Evolutionary conservation across 1,284 basidiomycete genomes (phyloP).

Genomic region (Ceratobasidium sp.): DNA sequence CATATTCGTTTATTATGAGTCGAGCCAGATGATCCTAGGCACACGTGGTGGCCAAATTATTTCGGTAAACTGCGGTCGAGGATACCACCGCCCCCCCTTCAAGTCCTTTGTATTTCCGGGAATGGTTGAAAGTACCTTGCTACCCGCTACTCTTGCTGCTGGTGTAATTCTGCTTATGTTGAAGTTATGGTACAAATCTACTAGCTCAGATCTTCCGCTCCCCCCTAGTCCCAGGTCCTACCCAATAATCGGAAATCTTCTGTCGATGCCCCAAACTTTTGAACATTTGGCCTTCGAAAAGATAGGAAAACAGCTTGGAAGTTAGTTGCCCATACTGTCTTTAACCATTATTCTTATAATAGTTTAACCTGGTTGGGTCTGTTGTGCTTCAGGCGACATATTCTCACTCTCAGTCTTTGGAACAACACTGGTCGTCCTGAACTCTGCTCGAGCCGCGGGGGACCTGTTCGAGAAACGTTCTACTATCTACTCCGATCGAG

Average conservation of each 20-base stretch:
- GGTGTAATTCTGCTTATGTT: background rate
- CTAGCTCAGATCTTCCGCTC: background rate
- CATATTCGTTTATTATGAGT: no score
- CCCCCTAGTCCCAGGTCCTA: conserved; percentile 34
- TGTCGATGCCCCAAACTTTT: conserved; percentile 37
- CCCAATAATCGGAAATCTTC: conserved; percentile 28
- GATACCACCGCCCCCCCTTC: no score
- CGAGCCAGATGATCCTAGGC: no score
- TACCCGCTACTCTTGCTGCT: background rate
- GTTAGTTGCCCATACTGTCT: background rate
- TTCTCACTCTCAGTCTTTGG: conserved; percentile 35
- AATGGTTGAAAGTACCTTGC: background rate
- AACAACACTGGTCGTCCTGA: conserved; percentile 46
- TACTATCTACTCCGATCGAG: conserved; percentile 46
- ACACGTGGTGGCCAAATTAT: no score
- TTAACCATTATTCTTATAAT: background rate
- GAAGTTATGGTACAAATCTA: background rate
- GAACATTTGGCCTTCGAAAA: conserved; percentile 39
- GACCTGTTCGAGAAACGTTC: conserved; percentile 50
- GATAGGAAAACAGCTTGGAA: conserved; percentile 23
- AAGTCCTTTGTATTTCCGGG: background rate
- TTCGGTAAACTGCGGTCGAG: no score
- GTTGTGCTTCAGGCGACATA: conserved; percentile 1
- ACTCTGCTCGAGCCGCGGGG: conserved; percentile 43
- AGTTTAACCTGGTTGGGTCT: no score